phyloP scores from a whole-genome alignment of 768 basidiomycete species.

The Clitopilus hobsonii region DNA sequence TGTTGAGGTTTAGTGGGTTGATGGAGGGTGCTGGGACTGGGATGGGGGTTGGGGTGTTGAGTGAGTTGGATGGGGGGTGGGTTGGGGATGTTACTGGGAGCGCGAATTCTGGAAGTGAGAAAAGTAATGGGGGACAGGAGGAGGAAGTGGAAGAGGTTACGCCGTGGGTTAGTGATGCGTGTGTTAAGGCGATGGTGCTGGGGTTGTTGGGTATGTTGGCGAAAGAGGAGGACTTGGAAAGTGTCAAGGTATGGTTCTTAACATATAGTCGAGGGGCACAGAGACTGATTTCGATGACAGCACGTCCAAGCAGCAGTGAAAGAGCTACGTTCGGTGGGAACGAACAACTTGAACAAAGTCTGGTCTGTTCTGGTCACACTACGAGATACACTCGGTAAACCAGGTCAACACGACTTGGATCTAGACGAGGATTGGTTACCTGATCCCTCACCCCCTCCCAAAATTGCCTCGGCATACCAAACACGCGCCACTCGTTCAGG shows the following conservation, averaged over 20 bases:
- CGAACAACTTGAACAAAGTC: conserved; percentile 56
- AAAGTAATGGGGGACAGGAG: too few relatives aligned
- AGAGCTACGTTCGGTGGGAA: conserved; percentile 42
- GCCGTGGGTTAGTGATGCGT: conserved; percentile 64
- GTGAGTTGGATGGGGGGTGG: conserved; percentile 55
- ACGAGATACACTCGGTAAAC: conserved; percentile 24
- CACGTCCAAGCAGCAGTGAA: conserved; percentile 40
- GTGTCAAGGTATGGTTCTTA: conserved; percentile 26
- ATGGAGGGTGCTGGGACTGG: conserved; percentile 43
- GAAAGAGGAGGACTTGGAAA: conserved; percentile 33
- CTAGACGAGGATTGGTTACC: conserved; percentile 34
- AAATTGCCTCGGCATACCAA: conserved; percentile 29
- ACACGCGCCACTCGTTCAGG: conserved; percentile 43
- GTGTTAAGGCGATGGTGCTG: conserved; percentile 58
- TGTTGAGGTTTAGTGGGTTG: conserved; percentile 53
- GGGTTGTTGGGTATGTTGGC: conserved; percentile 55
- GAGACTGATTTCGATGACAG: conserved; percentile 16
- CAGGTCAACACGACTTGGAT: background rate
- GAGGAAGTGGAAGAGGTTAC: conserved; percentile 37
- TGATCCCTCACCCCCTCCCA: conserved; percentile 56
- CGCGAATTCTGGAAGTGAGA: too few relatives aligned
- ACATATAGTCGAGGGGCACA: background rate
- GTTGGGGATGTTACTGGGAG: too few relatives aligned
- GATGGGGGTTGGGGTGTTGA: conserved; percentile 41
- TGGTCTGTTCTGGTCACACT: conserved; percentile 53